Evolutionary conservation across 441 rosid species (phyloP), one percentile per base, ranked within the genome.

Genomic region (Populus hybrid): DNA sequence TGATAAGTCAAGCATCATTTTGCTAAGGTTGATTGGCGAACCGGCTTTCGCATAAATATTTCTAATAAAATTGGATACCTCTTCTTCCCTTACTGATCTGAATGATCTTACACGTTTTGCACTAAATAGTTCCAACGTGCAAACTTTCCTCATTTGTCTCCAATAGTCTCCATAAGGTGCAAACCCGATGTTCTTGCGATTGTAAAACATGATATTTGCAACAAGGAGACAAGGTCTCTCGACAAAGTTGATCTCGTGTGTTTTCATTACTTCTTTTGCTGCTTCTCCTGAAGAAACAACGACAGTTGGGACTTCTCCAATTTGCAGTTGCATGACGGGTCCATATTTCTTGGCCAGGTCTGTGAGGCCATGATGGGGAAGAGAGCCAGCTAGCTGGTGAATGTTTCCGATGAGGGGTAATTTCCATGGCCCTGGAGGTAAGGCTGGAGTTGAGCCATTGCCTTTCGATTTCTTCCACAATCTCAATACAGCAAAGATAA

Each of bases 111-210:
- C 79, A 11, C 30, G 54, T 67, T 69, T 68, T 18, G 32, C 28
- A 36, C 73, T 76, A 8, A 76, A 34, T 12, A 76, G 67, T 46
- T 76, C 67, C 30, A 54, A 8, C 7, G 36, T 46, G 30, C 73
- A 76, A 54, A 76, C n/a, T 46, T 57, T 76, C 20, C 21, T 30
- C 67, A 76, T 38, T 30, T 76, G 23, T 26, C 38, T 76, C 73
- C 73, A 68, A 12, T 42, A 69, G 18, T 57, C 79, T 26, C 57
- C 46, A 28, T 69, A 68, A 0, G 42, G 73, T 21, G 73, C 54
- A 26, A 69, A 76, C 0, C 67, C 74, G 24, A 76, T 20, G 67
- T 76, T 73, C 30, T 8, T 24, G 50, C 34, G 9, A 20, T 57
- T 21, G 65, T 76, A 76, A 16, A 61, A 54, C 28, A 69, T 14